These are phyloP conservation scores for Aureobasidium sp. DNA, from an alignment of 2,329 filamentous ascomycete genomes.

Conservation along the genomic window DNA sequence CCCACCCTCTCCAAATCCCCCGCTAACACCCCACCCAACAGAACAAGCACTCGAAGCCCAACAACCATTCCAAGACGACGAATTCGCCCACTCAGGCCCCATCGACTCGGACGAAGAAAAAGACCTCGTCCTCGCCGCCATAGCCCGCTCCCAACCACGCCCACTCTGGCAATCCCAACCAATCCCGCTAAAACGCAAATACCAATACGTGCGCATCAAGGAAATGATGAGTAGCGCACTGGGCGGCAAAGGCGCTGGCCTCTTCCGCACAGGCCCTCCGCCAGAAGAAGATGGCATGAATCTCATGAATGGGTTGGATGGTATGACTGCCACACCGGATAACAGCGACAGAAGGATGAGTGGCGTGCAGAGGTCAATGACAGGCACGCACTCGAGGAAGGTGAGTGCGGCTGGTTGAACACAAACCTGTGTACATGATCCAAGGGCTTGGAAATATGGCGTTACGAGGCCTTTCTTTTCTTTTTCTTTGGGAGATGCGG, in stretches of 20 bases:
- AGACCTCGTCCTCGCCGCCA: conserved; percentile 75
- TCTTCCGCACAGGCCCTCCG: conserved; percentile 18
- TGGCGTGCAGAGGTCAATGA: conserved; percentile 6
- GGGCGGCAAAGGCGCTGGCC: conserved; percentile 18
- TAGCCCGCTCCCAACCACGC: conserved; percentile 65
- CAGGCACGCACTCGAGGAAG: conserved; percentile 6
- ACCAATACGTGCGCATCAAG: conserved; percentile 56
- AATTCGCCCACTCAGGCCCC: conserved; percentile 63
- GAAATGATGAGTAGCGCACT: conserved; percentile 56
- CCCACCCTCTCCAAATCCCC: conserved; percentile 13
- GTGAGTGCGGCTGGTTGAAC: not conserved
- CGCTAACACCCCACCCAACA: conserved; percentile 31
- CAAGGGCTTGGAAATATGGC: too few species aligned
- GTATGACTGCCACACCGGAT: conserved; percentile 1
- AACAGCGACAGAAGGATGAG: conserved; percentile 15
- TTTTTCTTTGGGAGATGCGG: too few species aligned
- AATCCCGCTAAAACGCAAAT: conserved; percentile 47
- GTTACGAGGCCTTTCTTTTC: too few species aligned
- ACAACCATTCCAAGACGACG: conserved; percentile 78
- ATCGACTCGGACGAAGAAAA: conserved; percentile 95
- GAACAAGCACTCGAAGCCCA: conserved; percentile 93
- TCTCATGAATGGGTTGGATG: not conserved
- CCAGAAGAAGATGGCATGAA: not conserved
- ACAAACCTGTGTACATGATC: too few species aligned
- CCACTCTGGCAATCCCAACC: conserved; percentile 62